Base-by-base conservation (phyloP, 192 early-diverging fungal species). In the Rhizoclosmatium sp. region DNA sequence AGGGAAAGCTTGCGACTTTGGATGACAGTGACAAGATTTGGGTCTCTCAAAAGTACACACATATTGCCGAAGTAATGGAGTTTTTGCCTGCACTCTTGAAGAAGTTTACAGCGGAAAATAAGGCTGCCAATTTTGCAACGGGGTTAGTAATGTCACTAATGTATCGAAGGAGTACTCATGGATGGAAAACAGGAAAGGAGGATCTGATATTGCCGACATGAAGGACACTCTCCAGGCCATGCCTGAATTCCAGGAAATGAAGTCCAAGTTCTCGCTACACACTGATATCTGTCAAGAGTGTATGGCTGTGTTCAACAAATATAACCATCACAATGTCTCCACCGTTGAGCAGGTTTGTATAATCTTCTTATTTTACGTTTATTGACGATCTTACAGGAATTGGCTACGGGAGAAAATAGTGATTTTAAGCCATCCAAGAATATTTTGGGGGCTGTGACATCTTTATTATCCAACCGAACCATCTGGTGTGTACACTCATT, bases 191-290 rank as follows among this genome's bases (percentile, higher is more conserved):
- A 69, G 68, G 12, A 14, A 51, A 7, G 70, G 70, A 14, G 41
- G 41, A 58, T 78, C 80, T 51, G 56, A 89, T 41, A 81, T 89
- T 54, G 39, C 86, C 47, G 86, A 89, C 45, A 87, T 96, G 89
- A 95, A 96, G 75, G 93, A 93, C 54, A 89, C 93, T 59, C 82
- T 96, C 69, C 87, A 87, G 23, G 91, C 93, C n/a, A 73, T 96
- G 16, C 94, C 93, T 23, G 90, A 96, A 78, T 96, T 89, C 78
- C 92, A 93, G 77, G 92, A 93, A 58, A 87, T 92, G 81, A 95
- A 95, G 67, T 75, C 69, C 5, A 85, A 85, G 86, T 94, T 87
- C 78, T 89, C 93, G 47, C 82, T 91, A 0, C 94, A 96, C 79
- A 93, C 94, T 47, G 87, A 84, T 48, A 91, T 96, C 65, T 91